phyloP scores from a whole-genome alignment of 129 eudicot genomes.

The Scalesia atractyloides region DNA sequence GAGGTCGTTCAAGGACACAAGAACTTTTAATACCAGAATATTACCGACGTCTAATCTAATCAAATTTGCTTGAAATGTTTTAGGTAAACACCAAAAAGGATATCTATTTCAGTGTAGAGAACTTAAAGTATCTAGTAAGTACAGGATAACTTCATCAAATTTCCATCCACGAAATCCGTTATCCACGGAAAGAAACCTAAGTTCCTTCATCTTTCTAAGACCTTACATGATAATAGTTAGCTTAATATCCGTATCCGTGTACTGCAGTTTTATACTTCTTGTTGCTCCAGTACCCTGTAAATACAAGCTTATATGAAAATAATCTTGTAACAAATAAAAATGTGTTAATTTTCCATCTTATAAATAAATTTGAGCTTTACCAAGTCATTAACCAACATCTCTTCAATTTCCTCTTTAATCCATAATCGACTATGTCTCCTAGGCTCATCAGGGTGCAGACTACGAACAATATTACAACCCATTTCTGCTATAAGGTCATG shows the following conservation, averaged over 20 bases:
- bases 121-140: slow-evolving; percentile 3
- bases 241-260: background rate
- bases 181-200: background rate
- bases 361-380: background rate
- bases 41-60: too few relatives aligned
- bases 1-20: too few relatives aligned
- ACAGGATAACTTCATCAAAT: background rate
- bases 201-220: background rate
- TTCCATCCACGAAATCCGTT: background rate
- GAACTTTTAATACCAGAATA: too few relatives aligned
- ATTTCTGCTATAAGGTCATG: slow-evolving; percentile 18
- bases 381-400: background rate
- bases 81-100: slow-evolving; percentile 1
- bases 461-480: background rate
- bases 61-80: slow-evolving; percentile 15
- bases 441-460: slow-evolving; percentile 2
- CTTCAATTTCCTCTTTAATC: slow-evolving; percentile 2
- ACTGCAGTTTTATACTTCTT: background rate
- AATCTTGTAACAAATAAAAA: background rate
- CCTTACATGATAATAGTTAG: background rate
- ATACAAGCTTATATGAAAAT: background rate
- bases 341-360: background rate
- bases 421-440: background rate
- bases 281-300: background rate
- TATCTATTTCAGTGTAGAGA: background rate